Conservation (phyloP, 768 basidiomycete genomes). For the Pleurotus platypus region DNA sequence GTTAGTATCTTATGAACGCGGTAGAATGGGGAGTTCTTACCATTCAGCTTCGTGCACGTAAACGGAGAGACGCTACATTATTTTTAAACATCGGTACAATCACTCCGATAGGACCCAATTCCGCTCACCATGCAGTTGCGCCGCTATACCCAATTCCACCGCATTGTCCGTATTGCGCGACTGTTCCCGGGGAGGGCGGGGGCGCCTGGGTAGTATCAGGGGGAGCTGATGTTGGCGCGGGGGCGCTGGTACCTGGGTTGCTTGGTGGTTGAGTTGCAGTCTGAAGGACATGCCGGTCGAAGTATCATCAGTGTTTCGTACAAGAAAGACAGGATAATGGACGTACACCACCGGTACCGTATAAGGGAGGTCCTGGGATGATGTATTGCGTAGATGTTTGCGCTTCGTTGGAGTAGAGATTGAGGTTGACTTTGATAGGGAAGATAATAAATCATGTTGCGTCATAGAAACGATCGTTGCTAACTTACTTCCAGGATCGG, state of each 20-base stretch:
- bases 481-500: constrained; percentile 38
- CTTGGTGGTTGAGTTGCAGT: not conserved
- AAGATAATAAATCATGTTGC: not conserved
- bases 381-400: constrained; percentile 36
- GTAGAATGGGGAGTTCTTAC: constrained; percentile 16
- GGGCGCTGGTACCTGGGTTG: not conserved
- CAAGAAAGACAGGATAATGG: not conserved
- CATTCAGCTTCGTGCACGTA: constrained; percentile 30
- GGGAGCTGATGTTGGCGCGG: not conserved
- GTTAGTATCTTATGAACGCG: not conserved
- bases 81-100: not conserved
- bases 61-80: constrained; percentile 28
- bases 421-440: constrained; percentile 27
- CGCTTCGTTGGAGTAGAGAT: constrained; percentile 36
- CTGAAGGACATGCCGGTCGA: not conserved
- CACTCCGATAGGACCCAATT: not conserved
- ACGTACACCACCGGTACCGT: constrained; percentile 22
- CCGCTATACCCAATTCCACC: constrained; percentile 39
- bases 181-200: constrained; percentile 21
- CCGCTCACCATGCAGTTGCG: constrained; percentile 31
- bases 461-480: not conserved
- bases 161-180: constrained; percentile 38
- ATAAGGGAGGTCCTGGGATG: constrained; percentile 45
- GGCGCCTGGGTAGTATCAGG: constrained; percentile 8
- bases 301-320: not conserved